phyloP scores from a whole-genome alignment of 345 rosid species.

The Toxicodendron radicans region DNA sequence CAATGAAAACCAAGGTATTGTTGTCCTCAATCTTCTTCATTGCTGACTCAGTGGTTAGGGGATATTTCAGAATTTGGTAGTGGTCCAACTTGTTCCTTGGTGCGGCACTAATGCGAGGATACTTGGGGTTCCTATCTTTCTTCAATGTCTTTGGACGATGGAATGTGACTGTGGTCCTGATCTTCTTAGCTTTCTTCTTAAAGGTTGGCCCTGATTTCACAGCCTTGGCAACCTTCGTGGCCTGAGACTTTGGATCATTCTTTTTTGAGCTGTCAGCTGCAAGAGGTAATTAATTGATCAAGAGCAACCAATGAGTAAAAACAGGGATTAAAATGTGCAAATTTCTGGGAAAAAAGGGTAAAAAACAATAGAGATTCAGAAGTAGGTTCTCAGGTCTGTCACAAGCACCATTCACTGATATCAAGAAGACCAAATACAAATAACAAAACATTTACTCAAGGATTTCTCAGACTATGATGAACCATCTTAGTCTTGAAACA shows the following conservation, averaged over 20 bases:
- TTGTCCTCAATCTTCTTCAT: constrained; percentile 76
- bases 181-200: constrained; percentile 62
- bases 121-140: constrained; percentile 57
- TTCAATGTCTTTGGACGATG: constrained; percentile 64
- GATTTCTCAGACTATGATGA: too few relatives aligned
- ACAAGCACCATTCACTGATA: too few relatives aligned
- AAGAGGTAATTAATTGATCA: not conserved
- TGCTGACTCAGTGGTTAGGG: constrained; percentile 69
- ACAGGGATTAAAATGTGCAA: not conserved
- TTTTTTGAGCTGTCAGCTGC: constrained; percentile 38
- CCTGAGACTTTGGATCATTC: constrained; percentile 63
- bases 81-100: constrained; percentile 72
- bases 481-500: not conserved
- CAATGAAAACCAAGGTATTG: constrained; percentile 69
- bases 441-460: not conserved
- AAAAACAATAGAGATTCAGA: not conserved
- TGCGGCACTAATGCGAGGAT: constrained; percentile 62
- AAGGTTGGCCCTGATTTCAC: constrained; percentile 58
- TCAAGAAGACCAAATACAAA: not conserved
- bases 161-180: constrained; percentile 61
- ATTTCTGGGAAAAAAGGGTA: not conserved
- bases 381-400: not conserved
- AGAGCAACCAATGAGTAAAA: not conserved
- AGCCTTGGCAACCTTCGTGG: constrained; percentile 61
- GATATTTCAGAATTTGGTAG: constrained; percentile 61